These are phyloP conservation scores for Polygonum aviculare DNA, from an alignment of 148 eudicot genomes.

Conservation along the genomic window DNA sequence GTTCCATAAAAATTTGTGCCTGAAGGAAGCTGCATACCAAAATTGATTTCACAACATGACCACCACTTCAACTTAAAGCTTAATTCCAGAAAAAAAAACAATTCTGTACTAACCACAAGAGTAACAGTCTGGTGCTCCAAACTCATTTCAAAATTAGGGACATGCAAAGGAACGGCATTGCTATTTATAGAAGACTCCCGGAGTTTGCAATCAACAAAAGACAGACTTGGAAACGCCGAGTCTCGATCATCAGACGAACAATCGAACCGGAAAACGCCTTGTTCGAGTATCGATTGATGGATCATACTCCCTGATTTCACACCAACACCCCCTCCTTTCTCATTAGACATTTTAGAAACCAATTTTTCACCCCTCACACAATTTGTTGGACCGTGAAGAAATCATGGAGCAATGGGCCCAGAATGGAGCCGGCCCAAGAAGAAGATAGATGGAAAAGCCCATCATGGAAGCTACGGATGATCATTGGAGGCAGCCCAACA, in stretches of 20 bases:
- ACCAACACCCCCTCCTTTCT: not conserved
- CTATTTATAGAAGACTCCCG: conserved; percentile 57
- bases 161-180: conserved; percentile 44
- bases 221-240: conserved; percentile 73
- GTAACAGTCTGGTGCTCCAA: conserved; percentile 57
- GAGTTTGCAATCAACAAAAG: conserved; percentile 49
- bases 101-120: conserved; percentile 43
- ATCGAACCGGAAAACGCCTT: conserved; percentile 86
- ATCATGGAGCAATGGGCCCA: too few relatives aligned
- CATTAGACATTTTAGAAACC: conserved; percentile 1
- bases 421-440: too few relatives aligned
- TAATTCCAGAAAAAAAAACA: too few relatives aligned
- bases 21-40: conserved; percentile 47
- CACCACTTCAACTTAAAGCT: too few relatives aligned
- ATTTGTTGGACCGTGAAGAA: too few relatives aligned
- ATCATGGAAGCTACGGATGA: too few relatives aligned
- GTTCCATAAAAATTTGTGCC: conserved; percentile 97
- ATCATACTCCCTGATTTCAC: conserved; percentile 51
- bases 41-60: not conserved
- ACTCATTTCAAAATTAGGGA: conserved; percentile 55
- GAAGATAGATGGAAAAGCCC: too few relatives aligned
- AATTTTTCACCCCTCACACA: not conserved
- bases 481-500: too few relatives aligned
- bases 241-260: conserved; percentile 64
- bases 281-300: conserved; percentile 77